Evolutionary conservation across 495 filamentous ascomycete genomes (phyloP).

Genomic region (Gamarada debralockiae): DNA sequence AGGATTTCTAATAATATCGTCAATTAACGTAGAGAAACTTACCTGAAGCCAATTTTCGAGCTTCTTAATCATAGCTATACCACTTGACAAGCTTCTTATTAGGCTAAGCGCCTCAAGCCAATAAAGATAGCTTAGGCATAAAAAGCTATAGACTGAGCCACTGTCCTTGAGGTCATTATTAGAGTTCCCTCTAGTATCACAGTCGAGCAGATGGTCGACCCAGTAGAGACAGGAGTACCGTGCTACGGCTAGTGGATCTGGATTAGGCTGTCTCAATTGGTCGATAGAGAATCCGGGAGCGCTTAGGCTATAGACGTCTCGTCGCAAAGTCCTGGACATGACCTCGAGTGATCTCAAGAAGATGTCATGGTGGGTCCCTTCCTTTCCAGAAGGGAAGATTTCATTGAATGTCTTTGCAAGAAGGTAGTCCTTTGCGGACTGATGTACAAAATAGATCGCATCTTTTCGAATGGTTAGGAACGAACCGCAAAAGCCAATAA

Average conservation of each 20-base stretch:
- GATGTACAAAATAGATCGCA: conserved; percentile 2
- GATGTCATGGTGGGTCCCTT: conserved; percentile 1
- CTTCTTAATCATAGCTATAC: conserved; percentile 10
- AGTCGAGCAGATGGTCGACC: conserved; percentile 14
- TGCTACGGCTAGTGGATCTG: conserved; percentile 11
- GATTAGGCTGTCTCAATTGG: conserved; percentile 2
- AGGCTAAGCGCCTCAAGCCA: conserved; percentile 4
- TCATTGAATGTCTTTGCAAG: not conserved
- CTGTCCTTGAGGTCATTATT: conserved; percentile 5
- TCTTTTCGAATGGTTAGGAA: not conserved
- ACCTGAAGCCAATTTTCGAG: conserved; percentile 9
- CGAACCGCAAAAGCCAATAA: conserved; percentile 3
- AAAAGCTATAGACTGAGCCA: conserved; percentile 13
- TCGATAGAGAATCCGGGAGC: conserved; percentile 12
- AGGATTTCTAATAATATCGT: not conserved
- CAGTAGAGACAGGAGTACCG: too few relatives aligned
- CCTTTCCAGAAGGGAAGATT: not conserved
- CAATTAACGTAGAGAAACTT: not conserved
- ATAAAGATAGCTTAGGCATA: conserved; percentile 5
- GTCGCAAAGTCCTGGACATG: conserved; percentile 14
- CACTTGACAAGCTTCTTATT: conserved; percentile 1
- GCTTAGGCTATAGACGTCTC: conserved; percentile 14
- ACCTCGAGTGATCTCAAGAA: conserved; percentile 6
- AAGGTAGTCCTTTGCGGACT: not conserved
- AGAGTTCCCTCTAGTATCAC: not conserved